Conservation (phyloP, 75 land plant species). For the Pinus tabuliformis region DNA sequence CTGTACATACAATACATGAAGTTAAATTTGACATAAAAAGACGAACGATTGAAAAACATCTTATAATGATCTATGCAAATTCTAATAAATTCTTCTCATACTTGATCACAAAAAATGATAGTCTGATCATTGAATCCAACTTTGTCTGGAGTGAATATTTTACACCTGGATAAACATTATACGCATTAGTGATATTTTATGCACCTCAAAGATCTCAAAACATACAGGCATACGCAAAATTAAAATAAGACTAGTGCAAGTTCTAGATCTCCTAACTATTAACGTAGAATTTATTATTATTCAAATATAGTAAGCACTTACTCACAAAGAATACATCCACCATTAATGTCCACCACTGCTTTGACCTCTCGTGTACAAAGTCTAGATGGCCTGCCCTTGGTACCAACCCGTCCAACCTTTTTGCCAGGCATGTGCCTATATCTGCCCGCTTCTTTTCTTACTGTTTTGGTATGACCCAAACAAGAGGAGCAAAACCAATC, state of each 20-base stretch:
- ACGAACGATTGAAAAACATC: not conserved
- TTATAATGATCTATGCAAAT: not conserved
- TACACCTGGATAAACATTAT: conserved; percentile 31
- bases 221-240: not conserved
- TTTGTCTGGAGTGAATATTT: conserved; percentile 50
- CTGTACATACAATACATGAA: conserved; percentile 23
- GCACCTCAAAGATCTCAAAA: not conserved
- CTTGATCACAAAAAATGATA: conserved; percentile 87
- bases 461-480: conserved; percentile 30
- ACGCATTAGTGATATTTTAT: not conserved
- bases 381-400: conserved; percentile 52
- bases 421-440: conserved; percentile 52
- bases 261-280: not conserved
- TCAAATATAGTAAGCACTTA: conserved; percentile 8
- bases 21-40: not conserved
- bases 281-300: too few relatives aligned
- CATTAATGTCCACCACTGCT: conserved; percentile 29
- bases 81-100: conserved; percentile 16
- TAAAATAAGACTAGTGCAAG: not conserved
- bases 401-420: conserved; percentile 45
- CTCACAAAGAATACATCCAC: conserved; percentile 77
- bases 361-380: conserved; percentile 66
- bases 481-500: conserved; percentile 74
- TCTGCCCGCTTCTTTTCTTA: conserved; percentile 27
- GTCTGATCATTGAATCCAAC: conserved; percentile 71